Percentiles rank a stretch among this genome's conserved stretches.
Evolutionary conservation across 768 basidiomycete species (phyloP).

Genomic region (Boletus coccyginus): DNA sequence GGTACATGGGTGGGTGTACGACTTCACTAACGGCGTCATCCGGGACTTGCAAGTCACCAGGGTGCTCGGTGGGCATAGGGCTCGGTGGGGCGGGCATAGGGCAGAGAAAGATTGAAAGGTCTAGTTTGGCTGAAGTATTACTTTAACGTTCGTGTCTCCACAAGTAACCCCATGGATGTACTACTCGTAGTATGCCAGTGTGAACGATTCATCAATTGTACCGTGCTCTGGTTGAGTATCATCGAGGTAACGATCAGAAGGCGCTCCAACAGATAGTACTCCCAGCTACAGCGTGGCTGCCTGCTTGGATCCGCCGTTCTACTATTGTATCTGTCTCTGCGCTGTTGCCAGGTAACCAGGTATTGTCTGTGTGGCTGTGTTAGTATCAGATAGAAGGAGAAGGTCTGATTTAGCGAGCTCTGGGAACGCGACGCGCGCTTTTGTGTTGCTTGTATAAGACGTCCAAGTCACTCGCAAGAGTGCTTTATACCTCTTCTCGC

Average conservation of each 20-base stretch:
- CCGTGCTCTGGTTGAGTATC: not conserved
- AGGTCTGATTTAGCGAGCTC: slow-evolving; percentile 12
- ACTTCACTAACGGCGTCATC: no score
- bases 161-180: not conserved
- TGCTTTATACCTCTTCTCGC: not conserved
- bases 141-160: no score
- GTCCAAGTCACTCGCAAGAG: not conserved
- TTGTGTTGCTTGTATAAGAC: slow-evolving; percentile 3
- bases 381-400: not conserved
- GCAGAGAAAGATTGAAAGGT: no score
- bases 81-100: no score
- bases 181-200: not conserved
- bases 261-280: no score
- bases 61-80: no score
- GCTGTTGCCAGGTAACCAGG: not conserved
- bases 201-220: not conserved
- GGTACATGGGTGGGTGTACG: no score
- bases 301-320: not conserved
- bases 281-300: no score
- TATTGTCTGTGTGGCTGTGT: slow-evolving; percentile 5
- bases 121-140: no score
- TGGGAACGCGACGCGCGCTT: not conserved
- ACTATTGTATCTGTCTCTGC: not conserved
- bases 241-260: no score
- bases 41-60: no score